These are phyloP conservation scores for Hygrophoropsis aurantiaca DNA, from an alignment of 768 basidiomycete genomes.

Conservation along the genomic window DNA sequence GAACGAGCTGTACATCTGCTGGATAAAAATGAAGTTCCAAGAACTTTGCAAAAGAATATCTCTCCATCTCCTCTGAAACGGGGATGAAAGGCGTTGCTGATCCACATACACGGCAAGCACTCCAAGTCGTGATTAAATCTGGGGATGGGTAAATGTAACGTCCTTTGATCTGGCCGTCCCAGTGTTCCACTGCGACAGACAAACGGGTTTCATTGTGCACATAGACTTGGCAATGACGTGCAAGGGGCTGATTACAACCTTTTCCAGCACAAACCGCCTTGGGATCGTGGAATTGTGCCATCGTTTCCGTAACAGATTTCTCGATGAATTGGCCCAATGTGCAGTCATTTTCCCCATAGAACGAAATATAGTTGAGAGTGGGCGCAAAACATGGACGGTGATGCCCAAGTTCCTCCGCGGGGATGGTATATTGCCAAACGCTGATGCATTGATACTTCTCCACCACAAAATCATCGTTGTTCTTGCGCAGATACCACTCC, in stretches of 20 bases:
- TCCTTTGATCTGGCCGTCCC: constrained; percentile 75
- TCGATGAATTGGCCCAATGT: constrained; percentile 95
- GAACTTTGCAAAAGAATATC: constrained; percentile 95
- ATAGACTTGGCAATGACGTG: constrained; percentile 86
- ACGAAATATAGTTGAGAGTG: constrained; percentile 68
- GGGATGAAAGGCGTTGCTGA: constrained; percentile 85
- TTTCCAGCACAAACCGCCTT: constrained; percentile 81
- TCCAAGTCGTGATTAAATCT: constrained; percentile 89
- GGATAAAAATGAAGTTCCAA: constrained; percentile 96
- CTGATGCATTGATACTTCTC: constrained; percentile 92
- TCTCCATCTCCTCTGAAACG: constrained; percentile 87
- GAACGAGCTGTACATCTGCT: constrained; percentile 78
- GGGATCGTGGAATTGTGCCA: constrained; percentile 69
- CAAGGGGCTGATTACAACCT: constrained; percentile 77
- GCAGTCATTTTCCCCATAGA: constrained; percentile 90
- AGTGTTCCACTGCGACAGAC: constrained; percentile 85
- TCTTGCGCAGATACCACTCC: constrained; percentile 94
- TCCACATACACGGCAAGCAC: constrained; percentile 76
- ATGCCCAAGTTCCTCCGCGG: constrained; percentile 61
- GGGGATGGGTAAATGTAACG: constrained; percentile 56
- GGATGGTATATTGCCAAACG: constrained; percentile 78
- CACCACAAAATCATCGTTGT: constrained; percentile 81
- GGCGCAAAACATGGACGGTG: constrained; percentile 82
- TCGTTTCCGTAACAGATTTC: constrained; percentile 64
- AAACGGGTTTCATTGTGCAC: constrained; percentile 86